Base-by-base conservation (phyloP, 768 basidiomycete genomes). In the Podaxis sp. region DNA sequence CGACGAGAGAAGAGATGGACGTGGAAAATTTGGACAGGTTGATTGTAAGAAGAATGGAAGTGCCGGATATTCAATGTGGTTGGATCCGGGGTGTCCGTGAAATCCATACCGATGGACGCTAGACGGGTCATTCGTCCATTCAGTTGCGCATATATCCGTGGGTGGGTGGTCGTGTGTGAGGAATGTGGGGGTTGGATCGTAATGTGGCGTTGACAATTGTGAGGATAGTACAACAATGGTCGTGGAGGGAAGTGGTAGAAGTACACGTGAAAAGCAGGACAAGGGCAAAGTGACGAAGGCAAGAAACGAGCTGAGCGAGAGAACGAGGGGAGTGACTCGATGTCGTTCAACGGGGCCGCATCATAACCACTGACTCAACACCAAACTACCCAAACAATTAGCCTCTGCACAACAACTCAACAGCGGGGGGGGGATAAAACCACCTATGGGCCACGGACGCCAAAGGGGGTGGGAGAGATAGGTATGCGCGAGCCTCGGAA, bases 331-430 rank as follows among this genome's bases (percentile, higher is more conserved):
- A 33, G 8, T 33, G 33, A 33, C 33, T 33, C 33, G 33, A 33
- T 33, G 33, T 33, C 33, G 33, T 33, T 9, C 33, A 33, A 33
- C 33, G 33, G 33, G 33, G 33, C 37, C n/a, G 36, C 46, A 12
- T 37, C 59, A 54, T 29, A 37, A 12, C 52, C 59, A 47, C 38
- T 47, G 47, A 37, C 49, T 49, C 13, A 59, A 50, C n/a, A 54
- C 33, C 55, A 22, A 57, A 37, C 47, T 55, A 29, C 15, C 41
- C 15, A 43, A 36, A 52, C 40, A 51, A 55, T 62, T 25, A 50
- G 55, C 55, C n/a, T 29, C 24, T 27, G 22, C 29, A 55, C 52
- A 62, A 41, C 22, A 52, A 56, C 19, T 2, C 22, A 29, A 56
- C 40, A 49, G 24, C 22, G 49, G 24, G 49, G 22, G 49, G 22